These are phyloP conservation scores for Torrubiellomyces zombiae DNA, from an alignment of 2,329 filamentous ascomycete species.

Conservation along the genomic window DNA sequence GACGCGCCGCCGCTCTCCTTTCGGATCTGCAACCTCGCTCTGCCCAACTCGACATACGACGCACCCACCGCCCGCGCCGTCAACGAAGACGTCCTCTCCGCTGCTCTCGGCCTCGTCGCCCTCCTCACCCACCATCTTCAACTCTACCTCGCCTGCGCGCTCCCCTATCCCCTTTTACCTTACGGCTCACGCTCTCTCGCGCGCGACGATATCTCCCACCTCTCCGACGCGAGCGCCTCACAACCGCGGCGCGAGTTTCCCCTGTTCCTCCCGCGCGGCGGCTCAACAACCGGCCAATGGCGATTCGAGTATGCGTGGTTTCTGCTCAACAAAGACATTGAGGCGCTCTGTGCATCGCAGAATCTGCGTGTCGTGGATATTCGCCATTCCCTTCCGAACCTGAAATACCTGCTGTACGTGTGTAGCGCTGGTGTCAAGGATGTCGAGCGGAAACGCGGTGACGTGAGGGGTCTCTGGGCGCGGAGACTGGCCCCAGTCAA, in stretches of 20 bases:
- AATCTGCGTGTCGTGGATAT: slow-evolving; percentile 75
- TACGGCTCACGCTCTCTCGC: slow-evolving; percentile 61
- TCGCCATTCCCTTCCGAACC: slow-evolving; percentile 77
- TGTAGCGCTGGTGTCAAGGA: slow-evolving; percentile 61
- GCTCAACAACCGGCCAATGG: slow-evolving; percentile 56
- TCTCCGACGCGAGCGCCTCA: slow-evolving; percentile 32
- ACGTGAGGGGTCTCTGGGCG: slow-evolving; percentile 40
- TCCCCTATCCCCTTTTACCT: slow-evolving; percentile 65
- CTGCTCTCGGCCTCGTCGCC: slow-evolving; percentile 66
- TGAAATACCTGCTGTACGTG: slow-evolving; percentile 85
- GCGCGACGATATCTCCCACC: slow-evolving; percentile 53
- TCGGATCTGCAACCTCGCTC: slow-evolving; percentile 59
- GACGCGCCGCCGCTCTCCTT: slow-evolving; percentile 53
- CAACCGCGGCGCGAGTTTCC: slow-evolving; percentile 53
- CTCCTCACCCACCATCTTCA: slow-evolving; percentile 61
- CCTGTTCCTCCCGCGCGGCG: slow-evolving; percentile 47
- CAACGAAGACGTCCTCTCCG: slow-evolving; percentile 57
- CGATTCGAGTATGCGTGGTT: slow-evolving; percentile 95
- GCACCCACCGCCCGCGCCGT: slow-evolving; percentile 23
- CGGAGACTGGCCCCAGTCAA: slow-evolving; percentile 23
- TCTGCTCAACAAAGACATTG: slow-evolving; percentile 90
- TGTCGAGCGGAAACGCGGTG: slow-evolving; percentile 42
- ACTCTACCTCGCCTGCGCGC: slow-evolving; percentile 60
- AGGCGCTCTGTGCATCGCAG: slow-evolving; percentile 46
- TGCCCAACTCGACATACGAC: slow-evolving; percentile 71